Evolutionary conservation across 2,329 filamentous ascomycete genomes (phyloP), one percentile per base, ranked within the genome.

Genomic region (Bertia moriformis): DNA sequence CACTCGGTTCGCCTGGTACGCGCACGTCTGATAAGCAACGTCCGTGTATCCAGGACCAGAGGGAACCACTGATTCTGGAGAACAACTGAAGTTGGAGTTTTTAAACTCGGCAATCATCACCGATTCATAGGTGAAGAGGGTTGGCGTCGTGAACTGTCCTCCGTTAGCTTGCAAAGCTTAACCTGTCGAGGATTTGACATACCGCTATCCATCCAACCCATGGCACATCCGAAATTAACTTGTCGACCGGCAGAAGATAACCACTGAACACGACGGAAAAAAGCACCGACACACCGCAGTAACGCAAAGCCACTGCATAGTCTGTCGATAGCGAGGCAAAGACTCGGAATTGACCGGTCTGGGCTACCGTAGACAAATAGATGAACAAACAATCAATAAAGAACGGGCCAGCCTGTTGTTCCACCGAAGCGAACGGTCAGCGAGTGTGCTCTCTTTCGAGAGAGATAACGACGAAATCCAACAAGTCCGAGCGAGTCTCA

Each of bases 31-130:
- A 49, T 88, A 65, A 30, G 72, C 65, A 49, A 87, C 76, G 43
- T 88, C 68, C 42, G 60, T 64, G 48, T 93, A 93, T 1, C 68
- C 72, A 1, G 72, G 65, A 0, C 86, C 86, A 3, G 65, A 71
- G 0, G 86, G 86, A 17, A 93, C 66, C 3, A 93, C 61, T 0
- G 75, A 83, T 36, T 71, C 67, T 2, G 65, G 63, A 0, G 71
- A 63, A 19, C 78, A 66, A 32, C 83, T 65, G 22, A 27, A 27
- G 22, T 27, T 27, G 7, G n/a, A n/a, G 10, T 71, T 61, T 24
- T 69, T 67, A 49, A 94, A 93, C 51, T 94, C 87, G 50, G 93
- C 94, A 49, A 83, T 74, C 83, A 93, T 91, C 58, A 94, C 58
- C 2, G 76, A 65, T 10, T 78, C 71, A 52, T 94, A 93, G 0